Evolutionary conservation across 2,329 filamentous ascomycete genomes (phyloP), one percentile per base, ranked within the genome.

Genomic region (Cytospora paraplurivora): DNA sequence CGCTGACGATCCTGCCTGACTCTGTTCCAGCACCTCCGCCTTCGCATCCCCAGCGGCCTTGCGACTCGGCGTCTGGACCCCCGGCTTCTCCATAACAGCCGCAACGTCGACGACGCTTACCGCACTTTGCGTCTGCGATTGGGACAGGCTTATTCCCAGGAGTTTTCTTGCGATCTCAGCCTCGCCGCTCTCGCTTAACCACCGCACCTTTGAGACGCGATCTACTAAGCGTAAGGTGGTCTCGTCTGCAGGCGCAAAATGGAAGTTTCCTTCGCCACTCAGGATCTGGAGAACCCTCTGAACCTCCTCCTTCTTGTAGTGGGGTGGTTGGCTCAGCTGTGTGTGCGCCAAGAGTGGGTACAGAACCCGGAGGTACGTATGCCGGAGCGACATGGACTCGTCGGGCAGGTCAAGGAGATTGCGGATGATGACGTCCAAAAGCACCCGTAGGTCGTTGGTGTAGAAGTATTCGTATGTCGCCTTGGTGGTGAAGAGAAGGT

Each of bases 381-480:
- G 95, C 44, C 94, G 87, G 63, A 99, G 80, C 19, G 86, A 82
- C 67, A 82, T 81, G 66, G 85, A 87, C 73, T 97, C 94, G 71
- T 94, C 89, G 0, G 96, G 95, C 10, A 99, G 82, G 74, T 99
- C 95, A 71, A 98, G 87, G n/a, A 99, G 82, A 72, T 99, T 99
- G 51, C 95, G 91, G 66, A 99, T 92, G 64, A 99, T 93, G 68
- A 99, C 95, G 72, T 99, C 95, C 54, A 98, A 83, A 17, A 99
- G 85, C 5, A 99, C 95, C 64, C 92, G 91, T 35, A 99, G 82
- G 72, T 99, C 95, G 73, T 99, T 99, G 34, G 93, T 97, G 76
- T 98, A 99, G 73, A 99, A 99, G 76, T 98, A 99, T 77, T 99
- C 95, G 75, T 95, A 92, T 0, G 95, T 99, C 17, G 90, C 86